These are phyloP conservation scores for Colletotrichum nymphaeae DNA, from an alignment of 2,329 filamentous ascomycete genomes.

Conservation along the genomic window DNA sequence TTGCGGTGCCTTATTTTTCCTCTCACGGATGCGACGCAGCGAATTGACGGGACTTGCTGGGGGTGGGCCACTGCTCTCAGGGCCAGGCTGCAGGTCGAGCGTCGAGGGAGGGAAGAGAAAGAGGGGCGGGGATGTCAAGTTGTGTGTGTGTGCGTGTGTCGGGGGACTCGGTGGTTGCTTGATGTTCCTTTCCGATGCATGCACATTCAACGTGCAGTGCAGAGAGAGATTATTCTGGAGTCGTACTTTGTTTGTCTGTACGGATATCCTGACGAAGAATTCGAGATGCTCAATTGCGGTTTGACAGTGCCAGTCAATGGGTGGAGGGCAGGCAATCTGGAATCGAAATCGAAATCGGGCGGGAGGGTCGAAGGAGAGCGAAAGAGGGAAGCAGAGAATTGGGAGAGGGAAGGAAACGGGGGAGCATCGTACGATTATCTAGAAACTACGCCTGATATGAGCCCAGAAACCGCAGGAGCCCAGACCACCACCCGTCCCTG, in stretches of 20 bases:
- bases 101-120: background rate
- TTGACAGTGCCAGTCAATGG: background rate
- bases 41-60: background rate
- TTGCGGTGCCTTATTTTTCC: background rate
- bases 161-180: background rate
- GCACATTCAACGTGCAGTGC: background rate
- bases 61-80: too few relatives aligned
- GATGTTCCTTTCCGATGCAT: background rate
- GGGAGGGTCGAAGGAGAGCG: constrained; percentile 13
- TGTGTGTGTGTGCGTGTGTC: background rate
- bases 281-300: background rate
- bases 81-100: background rate
- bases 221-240: background rate
- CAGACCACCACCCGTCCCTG: constrained; percentile 27
- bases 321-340: background rate
- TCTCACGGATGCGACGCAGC: background rate
- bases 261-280: background rate
- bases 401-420: constrained; percentile 26
- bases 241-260: background rate
- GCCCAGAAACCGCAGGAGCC: constrained; percentile 18
- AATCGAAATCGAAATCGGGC: background rate
- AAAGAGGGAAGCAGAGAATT: constrained; percentile 18
- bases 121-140: background rate
- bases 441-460: constrained; percentile 34
- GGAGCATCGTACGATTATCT: constrained; percentile 38